Conservation (phyloP, 192 early-diverging fungal species). For the Linnemannia elongata region DNA sequence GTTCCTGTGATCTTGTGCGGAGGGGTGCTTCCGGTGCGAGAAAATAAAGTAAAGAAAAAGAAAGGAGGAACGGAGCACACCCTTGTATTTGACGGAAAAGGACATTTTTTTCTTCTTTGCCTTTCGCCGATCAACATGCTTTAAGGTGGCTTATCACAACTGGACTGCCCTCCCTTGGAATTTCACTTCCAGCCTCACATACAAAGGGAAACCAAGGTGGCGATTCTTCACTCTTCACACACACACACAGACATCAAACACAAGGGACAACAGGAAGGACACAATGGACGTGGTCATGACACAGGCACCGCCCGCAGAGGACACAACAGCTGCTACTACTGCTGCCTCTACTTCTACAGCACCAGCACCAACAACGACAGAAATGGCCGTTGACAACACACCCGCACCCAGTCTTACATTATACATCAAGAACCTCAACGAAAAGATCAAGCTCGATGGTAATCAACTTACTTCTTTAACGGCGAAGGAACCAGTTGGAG, state of each 20-base stretch:
- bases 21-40: background rate
- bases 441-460: constrained; percentile 78
- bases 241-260: background rate
- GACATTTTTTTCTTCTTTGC: background rate
- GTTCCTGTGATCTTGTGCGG: background rate
- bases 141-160: background rate
- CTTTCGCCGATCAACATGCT: background rate
- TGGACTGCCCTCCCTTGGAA: background rate
- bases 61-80: background rate
- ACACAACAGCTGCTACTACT: background rate
- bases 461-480: background rate
- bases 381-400: constrained; percentile 64
- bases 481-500: too few relatives aligned
- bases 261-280: background rate
- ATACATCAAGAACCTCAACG: constrained; percentile 87
- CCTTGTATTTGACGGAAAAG: background rate
- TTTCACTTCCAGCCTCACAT: background rate
- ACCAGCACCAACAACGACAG: constrained; percentile 12
- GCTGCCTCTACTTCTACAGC: background rate
- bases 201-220: background rate
- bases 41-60: background rate
- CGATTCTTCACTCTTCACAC: background rate
- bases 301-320: constrained; percentile 1
- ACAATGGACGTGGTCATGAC: constrained; percentile 44
- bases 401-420: constrained; percentile 76